Evolutionary conservation across 1,139 yeast genomes (phyloP).

Genomic region (Suhomyces maxii): DNA sequence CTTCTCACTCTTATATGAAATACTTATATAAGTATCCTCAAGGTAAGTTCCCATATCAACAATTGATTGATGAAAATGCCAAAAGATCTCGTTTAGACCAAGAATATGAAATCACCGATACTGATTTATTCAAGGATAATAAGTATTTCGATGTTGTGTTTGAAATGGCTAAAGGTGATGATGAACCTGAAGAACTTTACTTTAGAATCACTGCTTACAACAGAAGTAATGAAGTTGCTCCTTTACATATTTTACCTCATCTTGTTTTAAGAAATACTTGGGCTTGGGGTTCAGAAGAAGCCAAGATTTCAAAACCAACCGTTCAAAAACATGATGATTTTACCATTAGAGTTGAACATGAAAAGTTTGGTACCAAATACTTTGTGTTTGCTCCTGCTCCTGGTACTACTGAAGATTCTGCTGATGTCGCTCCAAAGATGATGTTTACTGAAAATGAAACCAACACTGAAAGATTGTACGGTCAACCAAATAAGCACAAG

Average conservation of each 20-base stretch:
- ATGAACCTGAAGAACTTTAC: slow-evolving; percentile 75
- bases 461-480: slow-evolving; percentile 66
- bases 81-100: slow-evolving; percentile 61
- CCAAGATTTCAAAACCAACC: slow-evolving; percentile 51
- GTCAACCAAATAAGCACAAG: slow-evolving; percentile 54
- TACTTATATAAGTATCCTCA: slow-evolving; percentile 92
- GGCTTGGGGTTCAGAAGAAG: slow-evolving; percentile 78
- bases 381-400: slow-evolving; percentile 88
- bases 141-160: slow-evolving; percentile 88
- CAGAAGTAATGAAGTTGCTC: slow-evolving; percentile 80
- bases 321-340: slow-evolving; percentile 45
- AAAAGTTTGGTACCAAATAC: slow-evolving; percentile 71
- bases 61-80: slow-evolving; percentile 69
- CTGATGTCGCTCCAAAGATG: slow-evolving; percentile 72
- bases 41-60: slow-evolving; percentile 75
- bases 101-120: slow-evolving; percentile 76
- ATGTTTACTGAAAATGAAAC: slow-evolving; percentile 91
- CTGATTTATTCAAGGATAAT: slow-evolving; percentile 74
- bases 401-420: slow-evolving; percentile 56
- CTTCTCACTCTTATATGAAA: slow-evolving; percentile 92
- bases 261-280: slow-evolving; percentile 87
- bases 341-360: slow-evolving; percentile 63
- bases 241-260: slow-evolving; percentile 85
- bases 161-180: slow-evolving; percentile 87
- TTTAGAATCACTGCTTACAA: slow-evolving; percentile 91